These are phyloP conservation scores for Pythium guiyangense DNA, from an alignment of 352 stramenopile species.

Conservation along the genomic window DNA sequence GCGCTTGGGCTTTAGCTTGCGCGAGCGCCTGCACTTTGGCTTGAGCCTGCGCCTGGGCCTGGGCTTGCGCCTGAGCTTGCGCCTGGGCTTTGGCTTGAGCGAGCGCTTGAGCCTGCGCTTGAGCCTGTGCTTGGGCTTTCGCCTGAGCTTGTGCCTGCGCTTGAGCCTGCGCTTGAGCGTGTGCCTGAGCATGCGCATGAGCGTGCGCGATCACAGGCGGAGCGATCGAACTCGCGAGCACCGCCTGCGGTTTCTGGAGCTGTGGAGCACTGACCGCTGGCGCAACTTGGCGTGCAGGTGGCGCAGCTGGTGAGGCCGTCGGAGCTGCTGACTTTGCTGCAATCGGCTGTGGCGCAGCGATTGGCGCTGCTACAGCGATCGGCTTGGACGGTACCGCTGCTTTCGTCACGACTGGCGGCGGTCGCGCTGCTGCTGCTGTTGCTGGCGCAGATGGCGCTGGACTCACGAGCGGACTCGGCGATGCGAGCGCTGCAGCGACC, in stretches of 20 bases:
- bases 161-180: conserved; percentile 1
- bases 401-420: too few species aligned
- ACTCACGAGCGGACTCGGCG: too few species aligned
- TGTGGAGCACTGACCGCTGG: not conserved
- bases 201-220: conserved; percentile 12
- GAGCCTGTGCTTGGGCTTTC: conserved; percentile 4
- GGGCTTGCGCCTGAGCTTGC: not conserved
- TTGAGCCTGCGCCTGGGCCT: conserved; percentile 2
- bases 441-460: not conserved
- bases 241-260: conserved; percentile 5
- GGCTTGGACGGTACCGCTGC: conserved; percentile 25
- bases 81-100: conserved; percentile 7
- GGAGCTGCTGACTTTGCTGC: conserved; percentile 20
- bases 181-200: conserved; percentile 1
- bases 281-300: not conserved
- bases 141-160: conserved; percentile 3
- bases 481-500: not conserved
- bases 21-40: conserved; percentile 8
- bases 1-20: conserved; percentile 4
- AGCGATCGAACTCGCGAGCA: conserved; percentile 3
- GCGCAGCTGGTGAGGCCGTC: not conserved
- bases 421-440: conserved; percentile 10
- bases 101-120: not conserved
- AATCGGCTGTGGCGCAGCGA: conserved; percentile 10
- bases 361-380: conserved; percentile 12